phyloP scores from a whole-genome alignment of 164 flowering plant genomes.

The Echeveria elegans region DNA sequence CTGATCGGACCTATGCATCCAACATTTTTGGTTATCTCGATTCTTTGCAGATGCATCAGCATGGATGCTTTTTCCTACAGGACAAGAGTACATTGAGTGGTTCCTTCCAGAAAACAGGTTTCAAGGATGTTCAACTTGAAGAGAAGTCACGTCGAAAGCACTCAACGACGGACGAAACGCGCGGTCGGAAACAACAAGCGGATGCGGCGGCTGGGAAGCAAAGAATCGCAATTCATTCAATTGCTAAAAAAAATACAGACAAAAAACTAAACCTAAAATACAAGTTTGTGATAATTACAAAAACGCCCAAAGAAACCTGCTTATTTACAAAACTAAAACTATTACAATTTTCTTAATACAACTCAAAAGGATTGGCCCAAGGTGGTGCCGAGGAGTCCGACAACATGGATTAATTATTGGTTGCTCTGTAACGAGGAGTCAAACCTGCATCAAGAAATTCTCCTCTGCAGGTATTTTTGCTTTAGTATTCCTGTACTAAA shows the following conservation, averaged over 20 bases:
- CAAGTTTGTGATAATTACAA: no score
- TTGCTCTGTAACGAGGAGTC: conserved; percentile 54
- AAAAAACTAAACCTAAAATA: no score
- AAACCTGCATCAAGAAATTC: conserved; percentile 60
- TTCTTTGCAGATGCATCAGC: conserved; percentile 93
- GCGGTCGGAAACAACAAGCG: no score
- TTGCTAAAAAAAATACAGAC: no score
- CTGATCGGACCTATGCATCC: conserved; percentile 89
- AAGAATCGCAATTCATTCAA: no score
- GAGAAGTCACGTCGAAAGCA: no score
- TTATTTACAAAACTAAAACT: no score
- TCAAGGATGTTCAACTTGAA: conserved; percentile 69
- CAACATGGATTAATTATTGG: conserved; percentile 1
- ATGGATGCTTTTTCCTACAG: conserved; percentile 98
- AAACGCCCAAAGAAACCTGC: no score
- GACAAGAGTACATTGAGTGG: conserved; percentile 94
- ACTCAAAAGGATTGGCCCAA: conserved; percentile 80
- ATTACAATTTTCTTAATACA: no score
- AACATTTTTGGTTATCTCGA: conserved; percentile 78
- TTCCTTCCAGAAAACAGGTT: conserved; percentile 79
- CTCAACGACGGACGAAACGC: no score
- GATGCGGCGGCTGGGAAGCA: no score
- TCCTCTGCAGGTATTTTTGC: conserved; percentile 31
- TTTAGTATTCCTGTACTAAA: not conserved
- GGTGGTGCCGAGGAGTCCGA: conserved; percentile 3